Conservation (phyloP, 2,329 filamentous ascomycete genomes). For the Chaetomiaceae sp. region DNA sequence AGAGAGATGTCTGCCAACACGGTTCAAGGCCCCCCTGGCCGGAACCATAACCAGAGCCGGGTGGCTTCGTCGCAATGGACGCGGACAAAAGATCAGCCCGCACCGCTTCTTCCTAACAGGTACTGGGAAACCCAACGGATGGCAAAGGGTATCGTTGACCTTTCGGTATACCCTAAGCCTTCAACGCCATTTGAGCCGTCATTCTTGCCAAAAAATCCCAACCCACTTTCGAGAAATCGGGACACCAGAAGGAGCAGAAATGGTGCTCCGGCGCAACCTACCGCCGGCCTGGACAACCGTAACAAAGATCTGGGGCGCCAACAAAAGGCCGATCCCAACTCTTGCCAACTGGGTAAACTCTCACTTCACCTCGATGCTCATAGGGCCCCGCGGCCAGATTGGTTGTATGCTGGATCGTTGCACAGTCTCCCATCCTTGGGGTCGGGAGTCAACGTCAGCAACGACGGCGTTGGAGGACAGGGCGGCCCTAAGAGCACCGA, state of each 20-base stretch:
- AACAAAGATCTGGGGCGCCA: too few relatives aligned
- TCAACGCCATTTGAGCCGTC: too few relatives aligned
- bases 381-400: constrained; percentile 8
- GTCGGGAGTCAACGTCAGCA: constrained; percentile 7
- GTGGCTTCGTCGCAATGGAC: too few relatives aligned
- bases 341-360: not conserved
- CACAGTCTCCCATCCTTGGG: constrained; percentile 10
- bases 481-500: not conserved
- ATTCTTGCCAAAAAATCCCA: too few relatives aligned
- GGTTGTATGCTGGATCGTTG: constrained; percentile 11
- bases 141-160: constrained; percentile 1
- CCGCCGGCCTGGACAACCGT: too few relatives aligned
- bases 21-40: too few relatives aligned
- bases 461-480: not conserved
- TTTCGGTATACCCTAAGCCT: not conserved
- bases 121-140: constrained; percentile 6
- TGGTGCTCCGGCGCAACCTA: too few relatives aligned
- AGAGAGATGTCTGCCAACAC: too few relatives aligned
- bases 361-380: not conserved
- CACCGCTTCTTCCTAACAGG: not conserved
- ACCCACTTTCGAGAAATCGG: too few relatives aligned
- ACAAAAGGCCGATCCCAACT: not conserved
- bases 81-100: too few relatives aligned
- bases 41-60: too few relatives aligned
- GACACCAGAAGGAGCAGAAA: too few relatives aligned